Evolutionary conservation across 441 rosid genomes (phyloP), one percentile per base, ranked within the genome.

Genomic region (Gossypium trilobum): DNA sequence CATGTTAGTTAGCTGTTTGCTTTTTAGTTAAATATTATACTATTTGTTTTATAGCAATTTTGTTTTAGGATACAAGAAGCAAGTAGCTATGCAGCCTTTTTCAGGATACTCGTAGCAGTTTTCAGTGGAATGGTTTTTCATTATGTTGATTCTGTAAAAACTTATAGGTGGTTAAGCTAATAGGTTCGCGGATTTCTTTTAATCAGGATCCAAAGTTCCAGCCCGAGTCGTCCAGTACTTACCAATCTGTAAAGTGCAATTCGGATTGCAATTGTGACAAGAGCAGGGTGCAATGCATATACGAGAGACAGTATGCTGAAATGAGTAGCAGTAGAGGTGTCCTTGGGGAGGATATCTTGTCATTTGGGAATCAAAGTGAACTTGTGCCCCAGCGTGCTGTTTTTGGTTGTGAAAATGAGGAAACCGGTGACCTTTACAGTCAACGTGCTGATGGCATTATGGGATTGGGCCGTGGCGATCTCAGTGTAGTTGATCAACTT

Each of bases 401-500:
- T 52, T 94, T 94, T 56, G 99, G 99, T 8, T 94, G 97, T 66
- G 99, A 94, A 65, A 92, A 82, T 77, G 74, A 82, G 52, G 97
- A 94, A 76, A 94, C 99, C 0, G 99, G 97, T 27, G 97, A 90
- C 72, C 91, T 94, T 46, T 94, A 87, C 71, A 88, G 91, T 69
- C 97, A 94, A 70, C 93, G 83, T 51, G 97, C 97, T 65, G 97
- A 94, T 81, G 97, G 99, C 2, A 92, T 94, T 74, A 92, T 94
- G 77, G 99, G 99, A 71, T 75, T 94, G 79, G 97, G 97, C 7
- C 87, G 85, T 55, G 99, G 97, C 2, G 97, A 89, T 80, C 87
- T 90, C 25, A 92, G 97, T 68, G 78, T 94, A 76, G 85, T 92
- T 56, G 97, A 92, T 73, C 99, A 94, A 62, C 94, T 94, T 70